Percentiles rank a stretch among this genome's conserved stretches.
phyloP scores from a whole-genome alignment of 202 grass and related monocot species.

The Cymbopogon flexuosus region DNA sequence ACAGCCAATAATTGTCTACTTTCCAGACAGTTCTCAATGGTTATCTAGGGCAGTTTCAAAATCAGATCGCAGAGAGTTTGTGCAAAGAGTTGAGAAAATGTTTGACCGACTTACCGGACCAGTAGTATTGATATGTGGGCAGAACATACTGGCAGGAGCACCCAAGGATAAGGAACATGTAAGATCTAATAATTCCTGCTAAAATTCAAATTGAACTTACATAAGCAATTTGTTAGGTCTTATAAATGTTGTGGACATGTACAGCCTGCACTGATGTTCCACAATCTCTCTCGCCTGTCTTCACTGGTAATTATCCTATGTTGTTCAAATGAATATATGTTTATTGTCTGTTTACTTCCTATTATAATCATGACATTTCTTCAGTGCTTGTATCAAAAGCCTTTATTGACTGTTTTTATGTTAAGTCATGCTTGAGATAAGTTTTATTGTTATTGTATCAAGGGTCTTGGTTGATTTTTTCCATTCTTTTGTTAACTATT shows the following conservation, averaged over 20 bases:
- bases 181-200: slow-evolving; percentile 37
- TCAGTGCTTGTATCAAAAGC: slow-evolving; percentile 13
- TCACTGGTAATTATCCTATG: slow-evolving; percentile 59
- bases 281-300: slow-evolving; percentile 70
- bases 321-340: slow-evolving; percentile 16
- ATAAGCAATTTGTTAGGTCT: slow-evolving; percentile 35
- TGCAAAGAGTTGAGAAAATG: slow-evolving; percentile 70
- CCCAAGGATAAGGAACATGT: slow-evolving; percentile 69
- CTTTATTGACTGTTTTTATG: not conserved
- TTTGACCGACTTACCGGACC: slow-evolving; percentile 69
- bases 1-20: slow-evolving; percentile 85
- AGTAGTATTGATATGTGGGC: slow-evolving; percentile 84
- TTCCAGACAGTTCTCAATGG: slow-evolving; percentile 92
- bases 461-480: not conserved
- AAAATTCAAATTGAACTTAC: slow-evolving; percentile 22
- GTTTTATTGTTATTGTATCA: not conserved
- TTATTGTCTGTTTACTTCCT: slow-evolving; percentile 13
- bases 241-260: slow-evolving; percentile 42
- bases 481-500: not conserved
- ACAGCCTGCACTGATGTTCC: slow-evolving; percentile 73
- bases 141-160: slow-evolving; percentile 54
- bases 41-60: slow-evolving; percentile 76
- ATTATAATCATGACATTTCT: not conserved
- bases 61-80: slow-evolving; percentile 73
- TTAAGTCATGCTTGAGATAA: not conserved